phyloP scores from a whole-genome alignment of 1,139 yeast species.

The Debaryomyces coudertii region DNA sequence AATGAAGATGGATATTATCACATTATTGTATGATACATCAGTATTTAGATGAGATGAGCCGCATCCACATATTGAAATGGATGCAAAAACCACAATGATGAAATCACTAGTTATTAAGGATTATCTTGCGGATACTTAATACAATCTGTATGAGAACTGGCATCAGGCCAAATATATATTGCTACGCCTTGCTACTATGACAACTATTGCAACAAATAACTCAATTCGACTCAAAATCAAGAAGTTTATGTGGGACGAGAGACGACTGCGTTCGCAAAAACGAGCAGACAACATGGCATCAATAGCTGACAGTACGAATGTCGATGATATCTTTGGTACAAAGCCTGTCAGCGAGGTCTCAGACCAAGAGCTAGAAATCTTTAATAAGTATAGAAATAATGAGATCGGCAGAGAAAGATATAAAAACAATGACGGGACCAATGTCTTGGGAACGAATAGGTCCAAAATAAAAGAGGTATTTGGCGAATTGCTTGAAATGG shows the following conservation, averaged over 20 bases:
- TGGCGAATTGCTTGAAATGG: conserved; percentile 5
- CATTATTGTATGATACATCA: neutral
- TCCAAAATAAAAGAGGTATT: neutral
- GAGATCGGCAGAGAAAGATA: neutral
- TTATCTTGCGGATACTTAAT: neutral
- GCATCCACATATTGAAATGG: conserved; percentile 9
- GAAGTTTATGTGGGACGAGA: neutral
- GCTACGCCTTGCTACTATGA: conserved; percentile 8
- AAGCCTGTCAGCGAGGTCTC: neutral
- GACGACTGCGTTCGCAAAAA: neutral
- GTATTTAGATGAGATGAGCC: conserved; percentile 1
- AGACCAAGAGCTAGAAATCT: conserved; percentile 6
- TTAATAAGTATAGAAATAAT: conserved; percentile 3
- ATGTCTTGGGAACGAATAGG: neutral
- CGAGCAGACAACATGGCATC: neutral
- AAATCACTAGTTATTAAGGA: neutral
- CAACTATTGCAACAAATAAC: neutral
- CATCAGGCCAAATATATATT: conserved; percentile 2
- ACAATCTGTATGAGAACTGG: neutral
- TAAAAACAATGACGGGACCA: neutral
- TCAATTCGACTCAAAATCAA: conserved; percentile 5
- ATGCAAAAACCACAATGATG: conserved; percentile 9
- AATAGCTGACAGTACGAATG: neutral
- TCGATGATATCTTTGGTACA: neutral
- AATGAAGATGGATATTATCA: too few relatives aligned